Percentiles rank a stretch among this genome's conserved stretches.
Evolutionary conservation across 164 flowering plant species (phyloP).

Genomic region (Echeveria elegans): DNA sequence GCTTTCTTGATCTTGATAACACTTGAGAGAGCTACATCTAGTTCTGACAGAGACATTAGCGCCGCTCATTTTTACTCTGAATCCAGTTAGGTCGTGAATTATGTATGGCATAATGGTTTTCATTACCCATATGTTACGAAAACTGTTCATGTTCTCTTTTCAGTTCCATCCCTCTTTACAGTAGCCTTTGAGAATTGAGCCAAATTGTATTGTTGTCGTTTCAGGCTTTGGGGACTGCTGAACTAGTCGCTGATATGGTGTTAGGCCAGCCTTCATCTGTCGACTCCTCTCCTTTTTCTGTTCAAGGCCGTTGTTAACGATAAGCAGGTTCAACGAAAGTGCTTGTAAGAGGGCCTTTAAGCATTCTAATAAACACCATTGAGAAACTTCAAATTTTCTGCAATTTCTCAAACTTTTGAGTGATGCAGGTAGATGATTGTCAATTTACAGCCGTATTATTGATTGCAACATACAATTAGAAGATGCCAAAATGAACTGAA

Average conservation of each 20-base stretch:
- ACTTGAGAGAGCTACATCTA: no score
- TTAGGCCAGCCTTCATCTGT: not conserved
- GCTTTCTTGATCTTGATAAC: not conserved
- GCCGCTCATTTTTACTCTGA: not conserved
- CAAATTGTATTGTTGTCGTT: constrained; percentile 9
- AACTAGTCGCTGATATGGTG: constrained; percentile 38
- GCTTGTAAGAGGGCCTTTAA: not conserved
- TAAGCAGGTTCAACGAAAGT: not conserved
- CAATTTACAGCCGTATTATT: no score
- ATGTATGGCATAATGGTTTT: not conserved
- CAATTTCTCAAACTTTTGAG: no score
- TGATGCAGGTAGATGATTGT: no score
- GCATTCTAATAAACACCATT: not conserved
- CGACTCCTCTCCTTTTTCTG: constrained; percentile 5
- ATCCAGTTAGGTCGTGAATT: not conserved
- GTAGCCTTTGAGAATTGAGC: not conserved
- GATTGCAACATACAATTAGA: no score
- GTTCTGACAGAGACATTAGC: not conserved
- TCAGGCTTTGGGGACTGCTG: constrained; percentile 93
- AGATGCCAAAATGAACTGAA: no score
- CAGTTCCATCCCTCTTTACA: not conserved
- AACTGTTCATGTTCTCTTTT: not conserved
- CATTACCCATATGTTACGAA: not conserved
- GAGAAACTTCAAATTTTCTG: not conserved
- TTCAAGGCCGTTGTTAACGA: constrained; percentile 2